Evolutionary conservation across 176 grass and related monocot genomes (phyloP), one percentile per base, ranked within the genome.

Genomic region (Bonia amplexicaulis): DNA sequence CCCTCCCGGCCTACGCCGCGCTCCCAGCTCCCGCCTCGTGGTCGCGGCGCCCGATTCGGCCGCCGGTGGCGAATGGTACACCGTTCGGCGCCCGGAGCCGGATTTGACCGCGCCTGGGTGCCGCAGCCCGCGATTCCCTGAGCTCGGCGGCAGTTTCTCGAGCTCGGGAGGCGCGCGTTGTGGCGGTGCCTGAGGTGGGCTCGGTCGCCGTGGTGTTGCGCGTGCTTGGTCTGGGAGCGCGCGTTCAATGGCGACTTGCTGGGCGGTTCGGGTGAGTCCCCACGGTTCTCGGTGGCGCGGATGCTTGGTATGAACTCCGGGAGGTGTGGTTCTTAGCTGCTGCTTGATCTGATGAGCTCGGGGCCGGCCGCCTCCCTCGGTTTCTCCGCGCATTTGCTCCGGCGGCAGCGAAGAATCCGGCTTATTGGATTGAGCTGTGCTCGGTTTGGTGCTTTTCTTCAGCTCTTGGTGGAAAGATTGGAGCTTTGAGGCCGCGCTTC

Each of bases 321-420:
- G 5, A 58, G 82, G 15, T 15, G 17, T 23, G 26, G 23, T 8
- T 17, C 80, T 47, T 31, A 64, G 81, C 76, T 78, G 29, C 52
- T 77, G 6, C 42, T 4, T 80, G 75, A 77, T 74, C 47, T 81
- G 69, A 79, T 84, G 87, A 81, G 74, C 84, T 89, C 62, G 57
- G 63, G 64, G 22, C 62, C 70, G 16, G 54, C 6, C 5, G 20
- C 84, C 12, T 83, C 33, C 80, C 66, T 90, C 80, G 80, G 74
- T 87, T 90, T 90, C 84, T 74, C 89, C 84, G 67, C 76, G 35
- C 16, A 41, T 45, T n/a, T 82, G 77, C 42, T 86, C 40, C 47
- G 13, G 37, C 66, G 58, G 33, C 61, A 54, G 47, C 37, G 5
- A 6, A 23, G 29, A 74, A 82, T 57, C 66, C 51, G 33, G 55